Conservation (phyloP, 805 yeast genomes). For the Aciculoconidium aculeatum region DNA sequence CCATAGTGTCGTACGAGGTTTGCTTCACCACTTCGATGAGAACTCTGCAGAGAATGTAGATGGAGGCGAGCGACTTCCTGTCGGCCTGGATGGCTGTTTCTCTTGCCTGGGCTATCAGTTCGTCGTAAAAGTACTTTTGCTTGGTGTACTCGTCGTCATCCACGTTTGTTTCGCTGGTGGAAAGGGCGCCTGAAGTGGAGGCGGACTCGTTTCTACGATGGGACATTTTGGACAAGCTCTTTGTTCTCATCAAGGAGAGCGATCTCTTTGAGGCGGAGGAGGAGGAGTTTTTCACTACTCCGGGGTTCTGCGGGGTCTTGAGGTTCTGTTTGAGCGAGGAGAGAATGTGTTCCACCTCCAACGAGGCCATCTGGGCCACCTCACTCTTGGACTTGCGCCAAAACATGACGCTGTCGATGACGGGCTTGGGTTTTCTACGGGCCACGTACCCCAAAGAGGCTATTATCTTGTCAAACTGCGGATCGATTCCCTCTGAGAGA, state of each 20-base stretch:
- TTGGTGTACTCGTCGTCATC: constrained; percentile 13
- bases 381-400: constrained; percentile 96
- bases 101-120: constrained; percentile 39
- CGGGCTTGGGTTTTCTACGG: constrained; percentile 85
- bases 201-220: constrained; percentile 51
- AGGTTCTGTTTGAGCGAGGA: constrained; percentile 32
- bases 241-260: constrained; percentile 34
- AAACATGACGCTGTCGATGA: constrained; percentile 95
- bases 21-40: constrained; percentile 89
- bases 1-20: constrained; percentile 65
- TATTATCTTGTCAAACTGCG: constrained; percentile 78
- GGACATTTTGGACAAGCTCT: constrained; percentile 30
- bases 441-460: constrained; percentile 88
- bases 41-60: constrained; percentile 85
- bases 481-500: constrained; percentile 81
- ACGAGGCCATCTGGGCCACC: constrained; percentile 49
- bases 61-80: constrained; percentile 77
- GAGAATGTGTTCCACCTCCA: constrained; percentile 32
- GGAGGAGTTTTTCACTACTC: constrained; percentile 9
- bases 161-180: too few species aligned
- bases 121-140: constrained; percentile 25
- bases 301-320: constrained; percentile 11
- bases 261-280: constrained; percentile 29
- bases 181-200: constrained; percentile 33
- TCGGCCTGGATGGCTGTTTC: constrained; percentile 79